phyloP scores from a whole-genome alignment of 2,329 filamentous ascomycete species.

The Paraphaeosphaeria sporulosa region DNA sequence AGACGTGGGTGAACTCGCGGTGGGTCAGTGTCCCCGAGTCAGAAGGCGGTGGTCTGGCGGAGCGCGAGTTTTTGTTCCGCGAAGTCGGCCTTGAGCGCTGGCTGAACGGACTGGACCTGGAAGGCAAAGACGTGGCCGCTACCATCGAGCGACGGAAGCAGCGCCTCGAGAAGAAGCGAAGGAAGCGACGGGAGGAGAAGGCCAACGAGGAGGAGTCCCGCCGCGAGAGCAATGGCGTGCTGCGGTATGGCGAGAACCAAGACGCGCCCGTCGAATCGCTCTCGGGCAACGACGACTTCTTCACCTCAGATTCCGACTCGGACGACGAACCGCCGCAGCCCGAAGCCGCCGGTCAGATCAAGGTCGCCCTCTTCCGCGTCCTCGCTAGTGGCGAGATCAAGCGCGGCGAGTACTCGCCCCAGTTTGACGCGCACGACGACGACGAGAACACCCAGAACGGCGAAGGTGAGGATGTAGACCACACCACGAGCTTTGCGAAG shows the following conservation, averaged over 20 bases:
- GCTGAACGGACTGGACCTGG: conserved; percentile 95
- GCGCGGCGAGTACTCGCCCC: conserved; percentile 95
- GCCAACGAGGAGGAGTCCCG: conserved; percentile 56
- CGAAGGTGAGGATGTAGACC: conserved; percentile 84
- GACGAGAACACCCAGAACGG: conserved; percentile 70
- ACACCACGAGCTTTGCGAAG: conserved; percentile 97
- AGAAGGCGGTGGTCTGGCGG: conserved; percentile 91
- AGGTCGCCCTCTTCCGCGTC: conserved; percentile 94
- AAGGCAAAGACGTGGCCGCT: conserved; percentile 85
- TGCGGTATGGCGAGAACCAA: conserved; percentile 82
- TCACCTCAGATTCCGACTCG: conserved; percentile 71
- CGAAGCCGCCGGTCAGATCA: conserved; percentile 96
- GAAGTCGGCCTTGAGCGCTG: conserved; percentile 96
- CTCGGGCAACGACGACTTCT: conserved; percentile 72
- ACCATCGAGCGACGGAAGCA: conserved; percentile 71
- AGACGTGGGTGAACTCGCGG: conserved; percentile 98
- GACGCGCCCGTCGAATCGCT: conserved; percentile 76
- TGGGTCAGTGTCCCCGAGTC: conserved; percentile 95
- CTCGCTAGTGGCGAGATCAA: conserved; percentile 97
- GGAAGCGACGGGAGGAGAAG: conserved; percentile 72
- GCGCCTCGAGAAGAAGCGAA: conserved; percentile 82
- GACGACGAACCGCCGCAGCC: conserved; percentile 87
- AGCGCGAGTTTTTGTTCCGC: conserved; percentile 95
- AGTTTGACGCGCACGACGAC: conserved; percentile 96
- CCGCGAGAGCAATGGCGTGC: conserved; percentile 61